Conservation (phyloP, 768 basidiomycete species). For the Hebeloma cylindrosporum region DNA sequence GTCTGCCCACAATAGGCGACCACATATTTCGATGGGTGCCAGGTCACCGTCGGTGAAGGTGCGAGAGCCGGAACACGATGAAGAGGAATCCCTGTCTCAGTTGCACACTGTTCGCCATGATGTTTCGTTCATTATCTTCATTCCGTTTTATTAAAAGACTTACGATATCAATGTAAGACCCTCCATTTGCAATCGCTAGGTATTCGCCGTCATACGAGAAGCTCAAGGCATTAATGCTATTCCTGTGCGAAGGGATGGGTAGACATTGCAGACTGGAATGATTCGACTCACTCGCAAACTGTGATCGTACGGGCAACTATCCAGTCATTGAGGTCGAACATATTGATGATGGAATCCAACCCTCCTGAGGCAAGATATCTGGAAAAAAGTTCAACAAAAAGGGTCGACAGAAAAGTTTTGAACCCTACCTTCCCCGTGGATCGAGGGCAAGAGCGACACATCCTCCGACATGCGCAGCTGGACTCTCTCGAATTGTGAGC, state of each 20-base stretch:
- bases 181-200: conserved; percentile 71
- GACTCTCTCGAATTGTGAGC: conserved; percentile 55
- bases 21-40: conserved; percentile 83
- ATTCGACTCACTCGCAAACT: conserved; percentile 66
- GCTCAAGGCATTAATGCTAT: conserved; percentile 70
- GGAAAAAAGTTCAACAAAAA: conserved; percentile 4
- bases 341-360: conserved; percentile 77
- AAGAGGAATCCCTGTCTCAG: conserved; percentile 70
- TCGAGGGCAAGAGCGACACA: conserved; percentile 75
- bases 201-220: conserved; percentile 87
- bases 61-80: conserved; percentile 76
- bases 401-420: background rate
- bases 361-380: conserved; percentile 82
- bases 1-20: conserved; percentile 83
- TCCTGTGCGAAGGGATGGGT: conserved; percentile 36
- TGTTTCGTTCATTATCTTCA: too few species aligned
- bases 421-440: conserved; percentile 66
- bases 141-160: conserved; percentile 33
- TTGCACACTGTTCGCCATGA: conserved; percentile 83
- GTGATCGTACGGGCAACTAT: conserved; percentile 76
- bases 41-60: conserved; percentile 71
- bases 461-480: conserved; percentile 79
- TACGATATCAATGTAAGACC: conserved; percentile 77
- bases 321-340: conserved; percentile 81
- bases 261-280: background rate